Conservation (phyloP, 495 filamentous ascomycete species). For the Rusavskia elegans region DNA sequence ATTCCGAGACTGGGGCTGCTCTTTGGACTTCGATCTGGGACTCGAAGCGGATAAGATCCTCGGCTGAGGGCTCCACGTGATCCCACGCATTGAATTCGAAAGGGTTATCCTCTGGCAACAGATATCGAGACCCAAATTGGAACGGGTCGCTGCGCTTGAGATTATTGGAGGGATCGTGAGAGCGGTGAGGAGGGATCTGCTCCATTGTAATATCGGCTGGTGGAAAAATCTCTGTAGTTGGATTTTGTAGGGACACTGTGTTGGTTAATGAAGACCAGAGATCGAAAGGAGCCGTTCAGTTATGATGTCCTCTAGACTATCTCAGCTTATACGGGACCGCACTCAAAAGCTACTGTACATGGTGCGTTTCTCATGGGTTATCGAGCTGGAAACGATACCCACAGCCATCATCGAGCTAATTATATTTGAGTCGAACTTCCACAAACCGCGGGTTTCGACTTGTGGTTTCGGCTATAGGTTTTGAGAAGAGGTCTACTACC, state of each 20-base stretch:
- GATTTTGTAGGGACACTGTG: too few relatives aligned
- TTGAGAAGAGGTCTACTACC: too few relatives aligned
- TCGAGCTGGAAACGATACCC: background rate
- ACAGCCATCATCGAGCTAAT: too few relatives aligned
- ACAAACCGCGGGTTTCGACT: background rate
- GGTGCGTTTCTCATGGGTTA: background rate
- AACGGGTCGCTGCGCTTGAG: conserved; percentile 83
- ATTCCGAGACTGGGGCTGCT: conserved; percentile 66
- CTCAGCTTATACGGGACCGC: too few relatives aligned
- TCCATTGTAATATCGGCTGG: too few relatives aligned
- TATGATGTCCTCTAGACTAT: too few relatives aligned
- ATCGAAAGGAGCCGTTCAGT: too few relatives aligned
- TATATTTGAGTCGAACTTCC: too few relatives aligned
- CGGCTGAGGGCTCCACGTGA: conserved; percentile 72
- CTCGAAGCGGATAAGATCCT: conserved; percentile 68
- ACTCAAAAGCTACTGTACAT: too few relatives aligned
- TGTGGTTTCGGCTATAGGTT: too few relatives aligned
- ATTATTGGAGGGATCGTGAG: conserved; percentile 36
- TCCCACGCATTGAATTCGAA: conserved; percentile 98
- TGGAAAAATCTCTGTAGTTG: too few relatives aligned
- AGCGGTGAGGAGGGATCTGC: conserved; percentile 21
- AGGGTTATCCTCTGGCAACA: conserved; percentile 68
- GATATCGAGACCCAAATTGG: conserved; percentile 78
- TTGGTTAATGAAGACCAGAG: too few relatives aligned
- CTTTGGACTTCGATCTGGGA: conserved; percentile 71